Percentiles rank a stretch among this genome's conserved stretches.
Evolutionary conservation across 2,329 filamentous ascomycete species (phyloP).

Genomic region (Trichoderma aggressivum): DNA sequence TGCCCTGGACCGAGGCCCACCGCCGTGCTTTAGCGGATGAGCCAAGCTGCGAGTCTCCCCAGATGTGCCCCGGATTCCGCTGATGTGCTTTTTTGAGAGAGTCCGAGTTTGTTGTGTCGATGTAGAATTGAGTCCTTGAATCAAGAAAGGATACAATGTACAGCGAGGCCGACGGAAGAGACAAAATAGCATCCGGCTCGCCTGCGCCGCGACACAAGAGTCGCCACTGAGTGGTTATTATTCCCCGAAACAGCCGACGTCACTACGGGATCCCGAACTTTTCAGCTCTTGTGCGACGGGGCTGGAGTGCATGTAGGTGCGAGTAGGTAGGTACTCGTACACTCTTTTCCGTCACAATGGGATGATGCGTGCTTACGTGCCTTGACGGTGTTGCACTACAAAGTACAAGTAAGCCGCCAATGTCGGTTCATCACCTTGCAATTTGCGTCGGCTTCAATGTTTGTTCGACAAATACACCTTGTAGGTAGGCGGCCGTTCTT

Average conservation of each 20-base stretch:
- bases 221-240: slow-evolving; percentile 15
- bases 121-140: not conserved
- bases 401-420: not conserved
- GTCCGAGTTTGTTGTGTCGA: not conserved
- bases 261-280: slow-evolving; percentile 13
- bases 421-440: not conserved
- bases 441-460: not conserved
- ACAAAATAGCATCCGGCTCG: not conserved
- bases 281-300: not conserved
- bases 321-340: not conserved
- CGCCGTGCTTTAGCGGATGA: not conserved
- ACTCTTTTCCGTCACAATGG: not conserved
- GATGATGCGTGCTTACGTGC: not conserved
- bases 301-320: not conserved
- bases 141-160: not conserved
- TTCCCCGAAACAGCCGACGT: slow-evolving; percentile 19
- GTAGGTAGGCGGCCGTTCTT: too few relatives aligned
- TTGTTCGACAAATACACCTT: not conserved
- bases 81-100: not conserved
- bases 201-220: slow-evolving; percentile 1
- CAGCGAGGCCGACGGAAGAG: not conserved
- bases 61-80: slow-evolving; percentile 4
- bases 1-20: slow-evolving; percentile 12
- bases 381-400: not conserved
- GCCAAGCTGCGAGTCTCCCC: not conserved